Evolutionary conservation across 2,329 filamentous ascomycete genomes (phyloP).

Genomic region (Monilinia fructigena): DNA sequence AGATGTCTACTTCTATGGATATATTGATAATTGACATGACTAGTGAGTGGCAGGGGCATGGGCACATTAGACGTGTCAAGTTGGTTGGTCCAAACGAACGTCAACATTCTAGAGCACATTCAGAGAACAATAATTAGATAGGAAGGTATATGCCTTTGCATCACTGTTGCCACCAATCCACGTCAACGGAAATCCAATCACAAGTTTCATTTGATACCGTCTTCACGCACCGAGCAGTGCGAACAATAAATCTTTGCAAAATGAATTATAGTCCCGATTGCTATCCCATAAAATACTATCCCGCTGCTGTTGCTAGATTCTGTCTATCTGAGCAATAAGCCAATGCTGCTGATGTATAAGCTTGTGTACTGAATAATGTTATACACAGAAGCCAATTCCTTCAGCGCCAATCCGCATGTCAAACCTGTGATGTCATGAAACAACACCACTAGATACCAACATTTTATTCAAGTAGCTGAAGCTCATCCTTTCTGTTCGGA

Average conservation of each 20-base stretch:
- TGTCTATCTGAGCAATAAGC: background rate
- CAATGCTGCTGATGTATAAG: background rate
- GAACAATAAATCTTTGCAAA: background rate
- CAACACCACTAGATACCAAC: background rate
- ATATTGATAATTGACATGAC: background rate
- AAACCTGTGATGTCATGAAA: background rate
- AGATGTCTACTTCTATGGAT: background rate
- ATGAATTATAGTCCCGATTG: background rate
- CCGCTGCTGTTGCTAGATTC: background rate
- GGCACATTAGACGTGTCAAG: background rate
- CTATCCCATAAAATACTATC: background rate
- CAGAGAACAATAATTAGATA: background rate
- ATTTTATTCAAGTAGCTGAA: conserved; percentile 61
- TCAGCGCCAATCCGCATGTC: background rate
- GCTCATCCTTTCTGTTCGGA: conserved; percentile 58
- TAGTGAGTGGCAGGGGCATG: background rate
- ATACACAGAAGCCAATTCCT: background rate
- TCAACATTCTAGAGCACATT: background rate
- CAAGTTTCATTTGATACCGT: background rate
- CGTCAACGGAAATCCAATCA: background rate
- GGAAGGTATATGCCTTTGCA: background rate
- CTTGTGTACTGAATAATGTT: background rate
- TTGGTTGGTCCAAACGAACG: background rate
- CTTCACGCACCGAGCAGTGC: background rate
- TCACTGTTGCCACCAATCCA: background rate